phyloP scores from a whole-genome alignment of 164 flowering plant species.

The Sextonia rubra region DNA sequence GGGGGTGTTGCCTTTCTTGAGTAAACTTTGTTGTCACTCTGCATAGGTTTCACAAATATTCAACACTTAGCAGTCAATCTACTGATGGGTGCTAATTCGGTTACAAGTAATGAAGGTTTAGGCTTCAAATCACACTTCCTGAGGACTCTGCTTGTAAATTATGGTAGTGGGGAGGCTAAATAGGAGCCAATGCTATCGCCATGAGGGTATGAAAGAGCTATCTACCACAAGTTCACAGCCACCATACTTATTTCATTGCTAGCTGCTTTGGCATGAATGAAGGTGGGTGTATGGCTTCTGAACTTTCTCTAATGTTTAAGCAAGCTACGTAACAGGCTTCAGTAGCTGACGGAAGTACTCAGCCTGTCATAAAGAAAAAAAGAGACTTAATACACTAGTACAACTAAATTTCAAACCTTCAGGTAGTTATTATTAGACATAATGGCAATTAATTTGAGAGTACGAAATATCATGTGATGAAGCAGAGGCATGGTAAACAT shows the following conservation, averaged over 20 bases:
- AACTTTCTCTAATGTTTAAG: constrained; percentile 1
- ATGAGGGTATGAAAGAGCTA: constrained; percentile 12
- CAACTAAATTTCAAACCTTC: neutral
- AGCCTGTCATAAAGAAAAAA: constrained; percentile 39
- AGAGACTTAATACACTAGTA: neutral
- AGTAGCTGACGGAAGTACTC: constrained; percentile 85
- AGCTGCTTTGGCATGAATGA: constrained; percentile 9
- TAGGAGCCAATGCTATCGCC: constrained; percentile 14
- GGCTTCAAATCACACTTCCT: neutral
- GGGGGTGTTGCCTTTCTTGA: constrained; percentile 22
- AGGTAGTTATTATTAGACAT: neutral
- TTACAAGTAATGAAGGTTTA: constrained; percentile 1
- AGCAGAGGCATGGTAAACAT: neutral
- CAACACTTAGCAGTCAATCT: neutral
- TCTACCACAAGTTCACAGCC: constrained; percentile 19
- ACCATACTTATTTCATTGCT: constrained; percentile 9
- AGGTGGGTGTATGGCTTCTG: constrained; percentile 10
- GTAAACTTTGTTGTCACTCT: constrained; percentile 34
- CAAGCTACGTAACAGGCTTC: constrained; percentile 76
- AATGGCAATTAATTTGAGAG: neutral
- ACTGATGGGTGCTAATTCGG: constrained; percentile 8
- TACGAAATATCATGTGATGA: neutral
- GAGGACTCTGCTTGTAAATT: constrained; percentile 9
- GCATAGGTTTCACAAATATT: constrained; percentile 26
- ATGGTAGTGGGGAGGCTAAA: constrained; percentile 20